These are phyloP conservation scores for Hydnum rufescens DNA, from an alignment of 768 basidiomycete genomes.

Conservation along the genomic window DNA sequence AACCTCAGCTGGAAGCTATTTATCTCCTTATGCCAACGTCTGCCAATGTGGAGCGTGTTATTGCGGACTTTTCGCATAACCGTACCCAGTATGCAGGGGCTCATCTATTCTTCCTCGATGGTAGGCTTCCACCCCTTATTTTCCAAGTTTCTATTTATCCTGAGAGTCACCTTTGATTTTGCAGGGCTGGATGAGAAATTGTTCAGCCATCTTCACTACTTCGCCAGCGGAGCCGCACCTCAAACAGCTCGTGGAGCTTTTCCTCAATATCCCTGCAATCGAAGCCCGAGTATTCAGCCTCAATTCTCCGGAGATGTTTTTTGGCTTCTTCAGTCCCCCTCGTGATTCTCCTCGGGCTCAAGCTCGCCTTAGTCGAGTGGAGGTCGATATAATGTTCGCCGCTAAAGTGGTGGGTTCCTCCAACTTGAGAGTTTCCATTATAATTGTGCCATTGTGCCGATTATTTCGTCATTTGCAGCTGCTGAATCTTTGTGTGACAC, in stretches of 20 bases:
- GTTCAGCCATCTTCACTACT: constrained; percentile 57
- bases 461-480: constrained; percentile 34
- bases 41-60: constrained; percentile 81
- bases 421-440: neutral
- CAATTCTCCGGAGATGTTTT: constrained; percentile 62
- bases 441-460: constrained; percentile 3
- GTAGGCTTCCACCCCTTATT: constrained; percentile 26
- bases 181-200: constrained; percentile 31
- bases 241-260: constrained; percentile 66
- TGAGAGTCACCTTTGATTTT: constrained; percentile 1
- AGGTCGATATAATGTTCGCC: constrained; percentile 65
- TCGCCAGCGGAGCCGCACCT: constrained; percentile 63
- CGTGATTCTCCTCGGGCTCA: constrained; percentile 34
- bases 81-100: constrained; percentile 61
- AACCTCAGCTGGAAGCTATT: constrained; percentile 73
- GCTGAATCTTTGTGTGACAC: constrained; percentile 67
- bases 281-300: constrained; percentile 77
- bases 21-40: constrained; percentile 90
- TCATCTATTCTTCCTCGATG: constrained; percentile 87
- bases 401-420: constrained; percentile 32
- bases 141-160: neutral
- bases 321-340: constrained; percentile 74
- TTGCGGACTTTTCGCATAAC: constrained; percentile 54
- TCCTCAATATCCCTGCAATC: constrained; percentile 79
- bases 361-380: constrained; percentile 50